These are phyloP conservation scores for Sungouiozyma ichnusensis DNA, from an alignment of 805 yeast species.

Conservation along the genomic window DNA sequence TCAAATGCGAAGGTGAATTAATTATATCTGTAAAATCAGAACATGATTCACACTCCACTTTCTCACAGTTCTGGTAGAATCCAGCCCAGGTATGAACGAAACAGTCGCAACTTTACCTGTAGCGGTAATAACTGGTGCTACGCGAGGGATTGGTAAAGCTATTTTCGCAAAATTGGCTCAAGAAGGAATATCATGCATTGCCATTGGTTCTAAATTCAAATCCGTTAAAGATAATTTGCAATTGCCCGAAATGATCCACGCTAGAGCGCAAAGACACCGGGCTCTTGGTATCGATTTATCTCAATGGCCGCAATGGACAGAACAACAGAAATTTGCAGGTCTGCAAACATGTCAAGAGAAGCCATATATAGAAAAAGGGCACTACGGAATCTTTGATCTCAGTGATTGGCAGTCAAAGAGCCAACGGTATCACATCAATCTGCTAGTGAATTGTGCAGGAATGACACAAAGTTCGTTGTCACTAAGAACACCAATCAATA, in stretches of 20 bases:
- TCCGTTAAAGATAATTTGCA: constrained; percentile 6
- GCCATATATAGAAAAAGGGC: not conserved
- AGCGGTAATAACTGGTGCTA: constrained; percentile 34
- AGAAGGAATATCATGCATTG: constrained; percentile 20
- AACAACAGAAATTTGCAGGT: constrained; percentile 7
- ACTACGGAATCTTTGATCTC: not conserved
- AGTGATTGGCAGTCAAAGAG: constrained; percentile 2
- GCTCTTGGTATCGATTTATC: constrained; percentile 20
- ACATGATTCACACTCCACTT: no score
- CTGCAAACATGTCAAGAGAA: constrained; percentile 5
- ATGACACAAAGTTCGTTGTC: constrained; percentile 20
- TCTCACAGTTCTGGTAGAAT: no score
- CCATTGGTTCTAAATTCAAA: constrained; percentile 16
- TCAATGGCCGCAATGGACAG: constrained; percentile 23
- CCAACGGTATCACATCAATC: constrained; percentile 10
- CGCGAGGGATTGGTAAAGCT: constrained; percentile 34
- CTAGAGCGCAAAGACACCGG: constrained; percentile 15
- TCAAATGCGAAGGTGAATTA: no score
- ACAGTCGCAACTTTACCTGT: constrained; percentile 10
- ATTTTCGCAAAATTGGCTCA: constrained; percentile 22
- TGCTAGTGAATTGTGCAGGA: constrained; percentile 27
- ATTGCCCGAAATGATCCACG: constrained; percentile 5
- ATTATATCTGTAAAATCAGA: no score
- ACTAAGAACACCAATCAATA: constrained; percentile 10
- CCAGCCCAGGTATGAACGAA: not conserved